phyloP scores from a whole-genome alignment of 345 rosid genomes.

The Eucalyptus marginata region DNA sequence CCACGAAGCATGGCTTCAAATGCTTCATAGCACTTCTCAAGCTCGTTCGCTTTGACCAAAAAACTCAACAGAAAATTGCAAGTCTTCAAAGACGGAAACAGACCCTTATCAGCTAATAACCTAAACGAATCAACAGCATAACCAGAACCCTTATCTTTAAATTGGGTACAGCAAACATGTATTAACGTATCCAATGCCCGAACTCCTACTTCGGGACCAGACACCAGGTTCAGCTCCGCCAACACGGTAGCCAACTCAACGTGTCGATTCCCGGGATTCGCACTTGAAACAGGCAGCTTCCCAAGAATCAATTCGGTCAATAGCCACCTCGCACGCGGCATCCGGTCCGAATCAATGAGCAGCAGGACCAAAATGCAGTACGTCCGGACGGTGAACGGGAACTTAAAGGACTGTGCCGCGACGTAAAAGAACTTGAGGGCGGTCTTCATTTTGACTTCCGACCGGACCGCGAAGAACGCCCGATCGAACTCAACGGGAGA shows the following conservation, averaged over 20 bases:
- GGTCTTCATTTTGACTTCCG: conserved; percentile 46
- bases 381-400: conserved; percentile 56
- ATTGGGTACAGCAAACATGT: conserved; percentile 52
- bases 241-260: conserved; percentile 33
- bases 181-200: conserved; percentile 39
- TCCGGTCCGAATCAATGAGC: conserved; percentile 26
- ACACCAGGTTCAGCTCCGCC: conserved; percentile 22
- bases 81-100: conserved; percentile 55
- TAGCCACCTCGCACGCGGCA: conserved; percentile 45
- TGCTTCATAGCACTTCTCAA: conserved; percentile 32
- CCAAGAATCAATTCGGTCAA: conserved; percentile 62
- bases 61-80: conserved; percentile 50
- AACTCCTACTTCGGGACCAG: conserved; percentile 8
- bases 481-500: conserved; percentile 50
- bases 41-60: conserved; percentile 48
- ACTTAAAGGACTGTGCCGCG: conserved; percentile 37
- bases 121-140: conserved; percentile 39
- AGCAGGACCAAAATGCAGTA: conserved; percentile 52
- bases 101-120: conserved; percentile 26
- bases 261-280: not conserved
- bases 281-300: conserved; percentile 17
- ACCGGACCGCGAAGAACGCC: conserved; percentile 19
- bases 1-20: conserved; percentile 36
- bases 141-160: conserved; percentile 34
- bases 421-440: conserved; percentile 49